A percentile compares a stretch with the other conserved stretches of the same genome.
Evolutionary conservation across 2,329 filamentous ascomycete genomes (phyloP).

Genomic region (Sporothrix globosa): DNA sequence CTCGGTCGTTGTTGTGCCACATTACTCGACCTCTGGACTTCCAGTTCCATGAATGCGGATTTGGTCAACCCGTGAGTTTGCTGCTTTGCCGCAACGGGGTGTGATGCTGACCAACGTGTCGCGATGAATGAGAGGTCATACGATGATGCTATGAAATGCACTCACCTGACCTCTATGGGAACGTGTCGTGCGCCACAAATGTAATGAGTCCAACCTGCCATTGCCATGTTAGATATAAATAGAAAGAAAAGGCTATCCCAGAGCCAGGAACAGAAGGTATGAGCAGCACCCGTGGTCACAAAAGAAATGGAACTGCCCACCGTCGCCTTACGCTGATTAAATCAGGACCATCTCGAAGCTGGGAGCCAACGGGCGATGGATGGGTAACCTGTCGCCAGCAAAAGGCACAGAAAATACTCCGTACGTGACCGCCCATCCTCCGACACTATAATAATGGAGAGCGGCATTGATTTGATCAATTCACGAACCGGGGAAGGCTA

Average conservation of each 20-base stretch:
- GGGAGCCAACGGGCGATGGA: neutral
- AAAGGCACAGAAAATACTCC: neutral
- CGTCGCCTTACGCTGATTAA: constrained; percentile 15
- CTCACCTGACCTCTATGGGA: neutral
- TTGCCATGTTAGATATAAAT: neutral
- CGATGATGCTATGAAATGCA: too few relatives aligned
- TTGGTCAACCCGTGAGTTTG: neutral
- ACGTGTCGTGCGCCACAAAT: neutral
- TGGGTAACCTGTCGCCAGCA: neutral
- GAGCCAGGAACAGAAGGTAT: constrained; percentile 20
- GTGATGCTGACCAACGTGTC: neutral
- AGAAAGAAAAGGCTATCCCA: neutral
- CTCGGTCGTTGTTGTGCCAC: too few relatives aligned
- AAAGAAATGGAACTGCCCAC: neutral
- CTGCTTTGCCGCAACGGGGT: neutral
- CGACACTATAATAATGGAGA: neutral
- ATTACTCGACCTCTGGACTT: neutral
- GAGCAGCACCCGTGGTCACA: constrained; percentile 1
- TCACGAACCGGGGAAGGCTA: neutral
- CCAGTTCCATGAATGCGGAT: neutral
- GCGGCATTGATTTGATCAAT: neutral
- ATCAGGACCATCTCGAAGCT: neutral
- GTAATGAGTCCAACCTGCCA: neutral
- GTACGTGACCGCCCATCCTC: neutral
- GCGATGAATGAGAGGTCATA: neutral